Percentiles rank a stretch among this genome's conserved stretches.
Conservation (phyloP, 2,329 filamentous ascomycete genomes). For the Sporothrix phasma region DNA sequence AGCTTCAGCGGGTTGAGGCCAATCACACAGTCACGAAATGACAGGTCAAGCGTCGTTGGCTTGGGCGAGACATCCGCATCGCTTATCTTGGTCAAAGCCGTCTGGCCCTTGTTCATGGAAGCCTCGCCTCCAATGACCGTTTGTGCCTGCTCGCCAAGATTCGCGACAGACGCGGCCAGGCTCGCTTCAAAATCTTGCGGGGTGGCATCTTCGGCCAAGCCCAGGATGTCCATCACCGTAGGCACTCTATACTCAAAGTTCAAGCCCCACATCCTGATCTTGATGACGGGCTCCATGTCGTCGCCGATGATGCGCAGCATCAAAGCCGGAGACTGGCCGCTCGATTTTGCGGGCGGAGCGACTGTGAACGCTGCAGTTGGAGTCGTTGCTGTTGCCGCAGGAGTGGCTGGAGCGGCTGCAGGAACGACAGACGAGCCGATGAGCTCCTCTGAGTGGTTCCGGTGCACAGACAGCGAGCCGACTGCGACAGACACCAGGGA, state of each 20-base stretch:
- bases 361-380: conserved; percentile 17
- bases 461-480: conserved; percentile 47
- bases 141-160: conserved; percentile 56
- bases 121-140: conserved; percentile 30
- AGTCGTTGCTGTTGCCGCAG: conserved; percentile 19
- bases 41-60: conserved; percentile 60
- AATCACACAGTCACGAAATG: conserved; percentile 69
- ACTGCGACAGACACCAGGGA: conserved; percentile 72
- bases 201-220: conserved; percentile 55
- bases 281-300: conserved; percentile 84
- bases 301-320: conserved; percentile 89
- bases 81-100: neutral
- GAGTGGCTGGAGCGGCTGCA: neutral
- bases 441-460: conserved; percentile 62
- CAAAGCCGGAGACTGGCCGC: conserved; percentile 43
- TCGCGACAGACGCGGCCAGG: conserved; percentile 70
- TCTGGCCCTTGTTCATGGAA: conserved; percentile 21
- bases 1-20: conserved; percentile 74
- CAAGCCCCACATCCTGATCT: conserved; percentile 75
- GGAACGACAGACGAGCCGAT: conserved; percentile 42
- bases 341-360: neutral
- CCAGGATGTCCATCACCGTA: conserved; percentile 69
- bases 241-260: conserved; percentile 83
- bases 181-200: conserved; percentile 64
- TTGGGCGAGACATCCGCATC: conserved; percentile 30